Conservation (phyloP, 1,139 yeast species). For the Magnusiomyces ingens region DNA sequence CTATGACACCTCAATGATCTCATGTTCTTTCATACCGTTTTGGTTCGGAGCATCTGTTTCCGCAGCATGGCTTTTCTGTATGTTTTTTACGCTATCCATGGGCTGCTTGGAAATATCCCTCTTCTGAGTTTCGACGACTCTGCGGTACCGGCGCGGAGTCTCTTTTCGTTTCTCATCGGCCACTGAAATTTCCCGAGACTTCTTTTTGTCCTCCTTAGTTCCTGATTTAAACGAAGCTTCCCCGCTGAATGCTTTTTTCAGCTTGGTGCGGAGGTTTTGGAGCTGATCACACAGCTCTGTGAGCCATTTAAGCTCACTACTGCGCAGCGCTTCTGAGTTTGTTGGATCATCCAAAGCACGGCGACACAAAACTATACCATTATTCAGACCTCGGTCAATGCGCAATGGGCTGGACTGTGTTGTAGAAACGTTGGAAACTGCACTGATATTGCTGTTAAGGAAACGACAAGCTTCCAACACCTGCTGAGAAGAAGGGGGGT, state of each 20-base stretch:
- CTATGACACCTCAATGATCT: background rate
- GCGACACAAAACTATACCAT: constrained; percentile 7
- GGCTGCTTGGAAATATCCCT: constrained; percentile 5
- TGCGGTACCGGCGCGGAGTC: constrained; percentile 3
- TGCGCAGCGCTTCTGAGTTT: background rate
- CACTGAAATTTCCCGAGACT: background rate
- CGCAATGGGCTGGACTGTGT: constrained; percentile 5
- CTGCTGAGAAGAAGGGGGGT: background rate
- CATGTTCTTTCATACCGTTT: background rate
- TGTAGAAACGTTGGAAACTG: constrained; percentile 6
- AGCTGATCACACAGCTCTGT: constrained; percentile 1
- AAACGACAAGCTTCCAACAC: constrained; percentile 6
- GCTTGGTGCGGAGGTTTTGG: background rate
- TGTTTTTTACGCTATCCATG: constrained; percentile 2
- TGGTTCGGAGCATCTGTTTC: background rate
- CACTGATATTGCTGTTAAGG: constrained; percentile 4
- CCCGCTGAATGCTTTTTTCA: background rate
- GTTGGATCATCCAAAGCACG: constrained; percentile 7
- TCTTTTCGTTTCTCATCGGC: constrained; percentile 8
- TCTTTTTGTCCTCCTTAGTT: background rate
- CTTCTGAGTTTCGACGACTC: constrained; percentile 7
- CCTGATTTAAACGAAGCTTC: background rate
- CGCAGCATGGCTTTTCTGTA: background rate
- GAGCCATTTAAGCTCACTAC: constrained; percentile 4
- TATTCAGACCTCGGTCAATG: constrained; percentile 3